Conservation (phyloP, 2,329 filamentous ascomycete genomes). For the Colletotrichum tamarilloi region DNA sequence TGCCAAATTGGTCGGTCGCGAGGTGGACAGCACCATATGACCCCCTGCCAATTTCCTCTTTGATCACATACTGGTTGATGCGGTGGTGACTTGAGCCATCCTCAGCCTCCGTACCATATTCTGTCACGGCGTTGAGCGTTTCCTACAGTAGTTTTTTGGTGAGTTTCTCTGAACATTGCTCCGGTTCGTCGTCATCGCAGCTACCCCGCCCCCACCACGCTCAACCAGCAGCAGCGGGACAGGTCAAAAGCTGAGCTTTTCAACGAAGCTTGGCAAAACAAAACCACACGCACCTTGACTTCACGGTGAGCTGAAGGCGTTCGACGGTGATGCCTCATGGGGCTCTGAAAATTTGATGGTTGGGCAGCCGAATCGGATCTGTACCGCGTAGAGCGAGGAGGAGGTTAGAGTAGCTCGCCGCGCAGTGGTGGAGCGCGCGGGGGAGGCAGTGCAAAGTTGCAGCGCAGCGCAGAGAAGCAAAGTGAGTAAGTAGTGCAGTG, state of each 20-base stretch:
- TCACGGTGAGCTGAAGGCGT: conserved; percentile 68
- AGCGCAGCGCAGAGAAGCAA: conserved; percentile 7
- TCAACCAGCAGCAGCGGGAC: conserved; percentile 36
- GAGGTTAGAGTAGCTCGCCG: conserved; percentile 27
- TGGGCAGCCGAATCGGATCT: conserved; percentile 36
- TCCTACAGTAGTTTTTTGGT: conserved; percentile 64
- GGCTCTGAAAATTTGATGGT: conserved; percentile 58
- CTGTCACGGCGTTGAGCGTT: conserved; percentile 89
- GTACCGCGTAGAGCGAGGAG: background rate
- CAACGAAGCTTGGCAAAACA: background rate
- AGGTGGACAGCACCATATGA: conserved; percentile 95
- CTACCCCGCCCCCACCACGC: conserved; percentile 30
- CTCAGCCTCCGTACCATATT: conserved; percentile 86
- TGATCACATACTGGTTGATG: conserved; percentile 95
- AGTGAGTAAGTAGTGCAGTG: background rate
- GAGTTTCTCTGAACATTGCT: conserved; percentile 6
- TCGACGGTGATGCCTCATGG: conserved; percentile 67
- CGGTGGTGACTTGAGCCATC: conserved; percentile 85
- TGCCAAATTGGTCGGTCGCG: conserved; percentile 88
- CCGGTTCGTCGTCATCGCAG: background rate
- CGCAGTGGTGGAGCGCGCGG: conserved; percentile 27
- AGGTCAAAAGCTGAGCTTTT: background rate
- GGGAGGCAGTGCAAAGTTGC: conserved; percentile 36
- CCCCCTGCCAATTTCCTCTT: conserved; percentile 95
- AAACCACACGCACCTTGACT: conserved; percentile 59